Evolutionary conservation across 2,329 filamentous ascomycete genomes (phyloP).

Genomic region (Fusarium xyrophilum): DNA sequence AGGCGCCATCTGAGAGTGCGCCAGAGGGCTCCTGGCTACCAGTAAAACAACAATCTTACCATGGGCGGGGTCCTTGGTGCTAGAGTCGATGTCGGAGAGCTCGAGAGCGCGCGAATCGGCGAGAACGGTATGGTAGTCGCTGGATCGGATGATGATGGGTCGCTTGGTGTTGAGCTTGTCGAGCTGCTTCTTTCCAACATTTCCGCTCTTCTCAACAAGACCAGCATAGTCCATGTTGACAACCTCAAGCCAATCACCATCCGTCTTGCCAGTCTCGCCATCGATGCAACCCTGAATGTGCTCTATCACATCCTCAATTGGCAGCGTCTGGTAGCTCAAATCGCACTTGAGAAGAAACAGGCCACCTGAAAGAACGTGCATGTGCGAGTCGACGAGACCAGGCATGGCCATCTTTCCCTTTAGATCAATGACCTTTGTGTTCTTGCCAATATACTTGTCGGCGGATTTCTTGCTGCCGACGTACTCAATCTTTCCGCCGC

Average conservation of each 20-base stretch:
- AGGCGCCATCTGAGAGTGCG: slow-evolving; percentile 36
- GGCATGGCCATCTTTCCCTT: slow-evolving; percentile 43
- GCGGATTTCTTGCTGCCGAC: slow-evolving; percentile 28
- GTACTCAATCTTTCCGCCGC: slow-evolving; percentile 33
- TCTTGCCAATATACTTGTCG: slow-evolving; percentile 34
- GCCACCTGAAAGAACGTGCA: slow-evolving; percentile 39
- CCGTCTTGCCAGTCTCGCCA: slow-evolving; percentile 29
- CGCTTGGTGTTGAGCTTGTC: slow-evolving; percentile 35
- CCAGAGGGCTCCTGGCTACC: slow-evolving; percentile 40
- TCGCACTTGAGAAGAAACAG: slow-evolving; percentile 39
- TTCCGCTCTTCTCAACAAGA: slow-evolving; percentile 31
- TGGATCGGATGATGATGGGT: slow-evolving; percentile 36
- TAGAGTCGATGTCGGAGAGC: slow-evolving; percentile 32
- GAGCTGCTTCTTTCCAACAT: slow-evolving; percentile 32
- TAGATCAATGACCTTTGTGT: slow-evolving; percentile 39
- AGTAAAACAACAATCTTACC: slow-evolving; percentile 37
- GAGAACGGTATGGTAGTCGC: slow-evolving; percentile 37
- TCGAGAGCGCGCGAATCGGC: slow-evolving; percentile 38
- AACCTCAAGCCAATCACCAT: slow-evolving; percentile 40
- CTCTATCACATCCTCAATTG: slow-evolving; percentile 18
- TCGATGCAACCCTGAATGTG: slow-evolving; percentile 40
- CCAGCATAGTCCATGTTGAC: slow-evolving; percentile 39
- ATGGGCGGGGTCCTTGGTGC: slow-evolving; percentile 30
- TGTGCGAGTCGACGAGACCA: slow-evolving; percentile 41
- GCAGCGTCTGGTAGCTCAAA: slow-evolving; percentile 39